phyloP scores from a whole-genome alignment of 257 asterid genomes.

The Gentiana macrophylla region DNA sequence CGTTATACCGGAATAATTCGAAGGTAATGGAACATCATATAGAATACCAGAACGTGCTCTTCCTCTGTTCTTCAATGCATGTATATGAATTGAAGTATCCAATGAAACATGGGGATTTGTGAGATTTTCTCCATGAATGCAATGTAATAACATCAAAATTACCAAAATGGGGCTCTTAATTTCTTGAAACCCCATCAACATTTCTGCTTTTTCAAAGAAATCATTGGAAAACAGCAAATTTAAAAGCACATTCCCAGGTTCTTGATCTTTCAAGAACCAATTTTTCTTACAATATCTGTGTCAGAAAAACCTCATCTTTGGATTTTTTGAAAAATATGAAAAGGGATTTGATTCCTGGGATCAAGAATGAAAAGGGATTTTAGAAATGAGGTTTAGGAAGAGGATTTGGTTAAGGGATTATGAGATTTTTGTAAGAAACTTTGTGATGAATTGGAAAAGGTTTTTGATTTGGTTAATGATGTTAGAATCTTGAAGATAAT shows the following conservation, averaged over 20 bases:
- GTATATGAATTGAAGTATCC: conserved; percentile 38
- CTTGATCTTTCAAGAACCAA: not conserved
- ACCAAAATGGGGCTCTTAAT: conserved; percentile 17
- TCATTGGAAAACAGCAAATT: not conserved
- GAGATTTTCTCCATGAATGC: conserved; percentile 21
- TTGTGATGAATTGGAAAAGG: conserved; percentile 8
- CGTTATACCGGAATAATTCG: conserved; percentile 40
- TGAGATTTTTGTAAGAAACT: conserved; percentile 11
- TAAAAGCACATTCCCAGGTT: not conserved
- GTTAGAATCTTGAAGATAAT: conserved; percentile 13
- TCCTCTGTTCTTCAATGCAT: conserved; percentile 21
- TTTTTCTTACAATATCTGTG: not conserved
- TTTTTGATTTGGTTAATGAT: not conserved
- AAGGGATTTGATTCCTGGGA: conserved; percentile 19
- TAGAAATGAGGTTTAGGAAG: conserved; percentile 28
- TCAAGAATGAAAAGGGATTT: conserved; percentile 20
- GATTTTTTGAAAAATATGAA: not conserved
- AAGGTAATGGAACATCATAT: conserved; percentile 43
- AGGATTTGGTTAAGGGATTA: conserved; percentile 15
- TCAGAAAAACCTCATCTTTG: not conserved
- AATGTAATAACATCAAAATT: conserved; percentile 13
- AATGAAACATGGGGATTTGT: conserved; percentile 31
- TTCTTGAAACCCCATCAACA: conserved; percentile 47
- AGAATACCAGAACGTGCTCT: conserved; percentile 39
- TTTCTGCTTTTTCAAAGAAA: conserved; percentile 7